Conservation (phyloP, 192 early-diverging fungal genomes). For the Linnemannia zychae region DNA sequence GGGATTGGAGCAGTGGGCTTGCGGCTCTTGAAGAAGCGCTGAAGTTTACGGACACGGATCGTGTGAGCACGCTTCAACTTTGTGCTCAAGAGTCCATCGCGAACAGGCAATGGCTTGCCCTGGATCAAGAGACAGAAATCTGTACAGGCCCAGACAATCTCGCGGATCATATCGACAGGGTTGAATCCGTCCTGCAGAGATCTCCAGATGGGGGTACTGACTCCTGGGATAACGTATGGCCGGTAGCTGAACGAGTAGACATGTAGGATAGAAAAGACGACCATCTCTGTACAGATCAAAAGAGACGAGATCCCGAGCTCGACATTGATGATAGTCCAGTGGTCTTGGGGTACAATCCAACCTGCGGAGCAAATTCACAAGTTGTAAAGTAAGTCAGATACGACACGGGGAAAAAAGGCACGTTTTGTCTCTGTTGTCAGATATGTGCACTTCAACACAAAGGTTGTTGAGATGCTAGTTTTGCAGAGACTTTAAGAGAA, state of each 20-base stretch:
- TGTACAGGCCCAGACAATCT: constrained; percentile 43
- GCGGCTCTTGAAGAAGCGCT: constrained; percentile 27
- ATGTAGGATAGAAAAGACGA: constrained; percentile 55
- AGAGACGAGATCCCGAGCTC: constrained; percentile 48
- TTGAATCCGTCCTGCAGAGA: constrained; percentile 53
- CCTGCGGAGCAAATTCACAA: constrained; percentile 8
- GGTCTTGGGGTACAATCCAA: constrained; percentile 21
- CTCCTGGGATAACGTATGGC: constrained; percentile 38
- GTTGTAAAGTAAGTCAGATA: too few species aligned
- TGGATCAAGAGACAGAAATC: constrained; percentile 35
- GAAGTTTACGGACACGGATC: constrained; percentile 26
- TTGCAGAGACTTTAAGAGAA: neutral
- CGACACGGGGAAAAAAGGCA: too few species aligned
- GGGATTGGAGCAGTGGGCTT: neutral
- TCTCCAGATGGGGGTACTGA: constrained; percentile 14
- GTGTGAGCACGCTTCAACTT: constrained; percentile 41
- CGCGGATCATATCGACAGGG: constrained; percentile 53
- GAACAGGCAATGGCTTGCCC: constrained; percentile 24
- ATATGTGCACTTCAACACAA: too few species aligned
- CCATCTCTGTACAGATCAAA: constrained; percentile 57
- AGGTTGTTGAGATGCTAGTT: neutral
- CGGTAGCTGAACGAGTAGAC: constrained; percentile 55
- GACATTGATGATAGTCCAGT: constrained; percentile 50
- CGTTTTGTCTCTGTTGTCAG: too few species aligned
- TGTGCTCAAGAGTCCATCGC: constrained; percentile 22